These are phyloP conservation scores for Leishmania aethiopica DNA, from an alignment of 208 protist species.

Conservation along the genomic window DNA sequence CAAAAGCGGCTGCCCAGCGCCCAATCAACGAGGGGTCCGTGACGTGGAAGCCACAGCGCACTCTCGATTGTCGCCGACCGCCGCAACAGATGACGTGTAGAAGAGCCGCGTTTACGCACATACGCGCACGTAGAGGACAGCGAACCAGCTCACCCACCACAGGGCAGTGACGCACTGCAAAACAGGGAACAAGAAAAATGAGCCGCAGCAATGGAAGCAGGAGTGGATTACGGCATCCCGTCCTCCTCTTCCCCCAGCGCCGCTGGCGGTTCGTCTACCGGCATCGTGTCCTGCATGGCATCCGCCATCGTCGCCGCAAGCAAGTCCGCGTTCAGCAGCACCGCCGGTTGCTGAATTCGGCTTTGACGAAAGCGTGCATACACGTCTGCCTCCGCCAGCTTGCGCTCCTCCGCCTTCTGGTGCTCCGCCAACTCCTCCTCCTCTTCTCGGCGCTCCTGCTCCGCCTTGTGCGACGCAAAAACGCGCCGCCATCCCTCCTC, in stretches of 20 bases:
- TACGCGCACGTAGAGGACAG: neutral
- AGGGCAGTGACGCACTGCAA: neutral
- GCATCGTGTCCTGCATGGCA: constrained; percentile 7
- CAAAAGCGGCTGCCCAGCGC: neutral
- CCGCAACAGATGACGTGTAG: neutral
- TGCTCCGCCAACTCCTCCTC: constrained; percentile 34
- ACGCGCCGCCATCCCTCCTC: constrained; percentile 50
- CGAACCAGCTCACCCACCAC: neutral
- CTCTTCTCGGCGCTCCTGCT: constrained; percentile 43
- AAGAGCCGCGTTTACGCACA: neutral
- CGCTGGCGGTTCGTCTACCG: neutral
- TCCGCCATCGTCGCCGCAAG: constrained; percentile 25
- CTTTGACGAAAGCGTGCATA: constrained; percentile 42
- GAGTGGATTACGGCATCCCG: neutral
- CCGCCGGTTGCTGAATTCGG: constrained; percentile 21
- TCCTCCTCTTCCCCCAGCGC: constrained; percentile 5
- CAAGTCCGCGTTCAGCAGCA: constrained; percentile 29
- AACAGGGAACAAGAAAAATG: neutral
- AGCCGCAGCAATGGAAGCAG: neutral
- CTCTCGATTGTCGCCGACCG: neutral
- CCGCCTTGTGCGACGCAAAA: constrained; percentile 42
- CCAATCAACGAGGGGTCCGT: neutral
- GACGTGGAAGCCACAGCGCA: neutral
- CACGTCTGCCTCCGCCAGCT: constrained; percentile 39
- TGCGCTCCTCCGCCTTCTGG: constrained; percentile 42